These are phyloP conservation scores for Aspergillus ruber DNA, from an alignment of 2,329 filamentous ascomycete species.

Conservation along the genomic window DNA sequence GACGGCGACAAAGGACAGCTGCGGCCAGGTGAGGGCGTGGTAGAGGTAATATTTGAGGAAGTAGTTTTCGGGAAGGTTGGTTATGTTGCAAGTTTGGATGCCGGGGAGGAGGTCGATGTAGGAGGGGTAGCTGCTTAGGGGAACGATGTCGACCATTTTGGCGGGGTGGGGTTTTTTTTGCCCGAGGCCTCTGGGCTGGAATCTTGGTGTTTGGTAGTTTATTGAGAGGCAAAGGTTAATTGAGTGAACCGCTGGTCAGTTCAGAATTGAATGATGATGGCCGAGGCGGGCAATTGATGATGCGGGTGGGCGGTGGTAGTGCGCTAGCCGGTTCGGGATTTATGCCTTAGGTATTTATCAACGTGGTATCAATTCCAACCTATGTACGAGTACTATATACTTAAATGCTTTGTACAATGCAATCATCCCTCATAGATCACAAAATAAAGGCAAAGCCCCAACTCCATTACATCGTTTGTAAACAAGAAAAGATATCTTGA, in stretches of 20 bases:
- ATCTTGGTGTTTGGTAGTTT: no score
- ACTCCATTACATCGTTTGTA: neutral
- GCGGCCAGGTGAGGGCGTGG: conserved; percentile 96
- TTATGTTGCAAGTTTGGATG: conserved; percentile 96
- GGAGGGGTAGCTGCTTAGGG: conserved; percentile 41
- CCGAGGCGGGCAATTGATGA: no score
- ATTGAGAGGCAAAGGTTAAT: no score
- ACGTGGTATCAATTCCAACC: neutral
- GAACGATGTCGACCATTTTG: conserved; percentile 46
- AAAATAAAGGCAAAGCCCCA: neutral
- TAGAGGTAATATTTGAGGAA: conserved; percentile 99
- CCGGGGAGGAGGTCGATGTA: conserved; percentile 80
- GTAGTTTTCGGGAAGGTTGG: conserved; percentile 98
- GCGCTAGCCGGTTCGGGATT: no score
- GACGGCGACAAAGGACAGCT: conserved; percentile 93
- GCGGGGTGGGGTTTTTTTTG: no score
- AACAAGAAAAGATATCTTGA: neutral
- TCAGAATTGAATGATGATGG: no score
- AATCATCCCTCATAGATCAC: neutral
- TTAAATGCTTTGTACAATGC: neutral
- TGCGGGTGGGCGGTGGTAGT: no score
- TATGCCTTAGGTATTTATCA: no score
- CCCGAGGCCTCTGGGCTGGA: no score
- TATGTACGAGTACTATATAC: neutral
- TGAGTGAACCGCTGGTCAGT: no score